A percentile compares a stretch with the other conserved stretches of the same genome.
phyloP scores from a whole-genome alignment of 108 stramenopile species.

The Aurantiochytrium sp. region DNA sequence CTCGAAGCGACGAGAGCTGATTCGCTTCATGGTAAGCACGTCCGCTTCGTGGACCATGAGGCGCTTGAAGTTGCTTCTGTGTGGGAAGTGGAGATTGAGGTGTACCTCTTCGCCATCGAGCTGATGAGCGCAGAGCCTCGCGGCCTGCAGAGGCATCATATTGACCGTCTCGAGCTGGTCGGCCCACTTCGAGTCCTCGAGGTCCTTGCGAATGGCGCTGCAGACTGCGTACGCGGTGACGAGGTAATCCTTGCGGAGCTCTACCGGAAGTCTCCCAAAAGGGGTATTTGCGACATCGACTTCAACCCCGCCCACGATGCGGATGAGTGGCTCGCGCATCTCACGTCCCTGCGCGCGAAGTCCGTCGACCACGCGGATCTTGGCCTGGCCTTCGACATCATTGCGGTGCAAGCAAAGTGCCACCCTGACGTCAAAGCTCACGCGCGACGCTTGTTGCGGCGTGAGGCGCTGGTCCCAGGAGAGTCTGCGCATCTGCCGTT shows the following conservation, averaged over 20 bases:
- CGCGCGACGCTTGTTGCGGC: too few species aligned
- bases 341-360: background rate
- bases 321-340: background rate
- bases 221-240: background rate
- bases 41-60: background rate
- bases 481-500: background rate
- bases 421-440: background rate
- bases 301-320: background rate
- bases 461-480: background rate
- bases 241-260: background rate
- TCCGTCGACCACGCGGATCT: background rate
- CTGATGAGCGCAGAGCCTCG: background rate
- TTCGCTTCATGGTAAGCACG: background rate
- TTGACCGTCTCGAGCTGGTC: background rate
- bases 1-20: background rate
- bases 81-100: background rate
- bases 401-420: background rate
- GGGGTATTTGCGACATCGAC: background rate
- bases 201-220: background rate
- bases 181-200: background rate
- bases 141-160: background rate
- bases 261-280: background rate
- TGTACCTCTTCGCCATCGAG: background rate
- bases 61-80: background rate
- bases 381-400: background rate